A percentile compares a stretch with the other conserved stretches of the same genome.
Conservation (phyloP, 441 rosid genomes). For the Gossypium schwendimanii region DNA sequence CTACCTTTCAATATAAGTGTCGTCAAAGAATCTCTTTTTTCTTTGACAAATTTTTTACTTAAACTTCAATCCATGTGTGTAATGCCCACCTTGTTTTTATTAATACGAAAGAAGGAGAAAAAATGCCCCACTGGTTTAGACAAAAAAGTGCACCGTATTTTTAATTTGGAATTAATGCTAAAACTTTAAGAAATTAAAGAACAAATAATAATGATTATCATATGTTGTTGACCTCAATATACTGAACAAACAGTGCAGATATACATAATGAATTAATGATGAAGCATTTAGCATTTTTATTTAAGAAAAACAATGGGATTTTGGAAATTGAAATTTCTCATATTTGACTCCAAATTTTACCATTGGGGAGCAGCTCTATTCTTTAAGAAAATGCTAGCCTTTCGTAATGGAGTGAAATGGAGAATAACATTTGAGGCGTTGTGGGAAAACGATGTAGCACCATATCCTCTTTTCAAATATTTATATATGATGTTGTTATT, state of each 20-base stretch:
- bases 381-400: constrained; percentile 1
- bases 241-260: background rate
- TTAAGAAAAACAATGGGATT: background rate
- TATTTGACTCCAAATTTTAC: background rate
- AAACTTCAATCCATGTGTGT: background rate
- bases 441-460: constrained; percentile 20
- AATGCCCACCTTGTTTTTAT: background rate
- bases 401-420: background rate
- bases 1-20: background rate
- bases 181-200: background rate
- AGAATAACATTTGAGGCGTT: background rate
- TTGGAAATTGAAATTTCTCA: background rate
- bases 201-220: background rate
- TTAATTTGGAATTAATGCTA: background rate
- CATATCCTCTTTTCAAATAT: constrained; percentile 6
- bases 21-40: background rate
- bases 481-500: background rate
- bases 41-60: background rate
- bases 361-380: background rate
- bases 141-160: background rate
- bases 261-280: background rate
- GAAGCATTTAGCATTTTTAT: background rate
- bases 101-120: background rate
- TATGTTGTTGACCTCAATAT: background rate
- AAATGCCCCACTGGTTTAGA: background rate